These are phyloP conservation scores for Rhodotorula sp. DNA, from an alignment of 1,284 basidiomycete species.

Conservation along the genomic window DNA sequence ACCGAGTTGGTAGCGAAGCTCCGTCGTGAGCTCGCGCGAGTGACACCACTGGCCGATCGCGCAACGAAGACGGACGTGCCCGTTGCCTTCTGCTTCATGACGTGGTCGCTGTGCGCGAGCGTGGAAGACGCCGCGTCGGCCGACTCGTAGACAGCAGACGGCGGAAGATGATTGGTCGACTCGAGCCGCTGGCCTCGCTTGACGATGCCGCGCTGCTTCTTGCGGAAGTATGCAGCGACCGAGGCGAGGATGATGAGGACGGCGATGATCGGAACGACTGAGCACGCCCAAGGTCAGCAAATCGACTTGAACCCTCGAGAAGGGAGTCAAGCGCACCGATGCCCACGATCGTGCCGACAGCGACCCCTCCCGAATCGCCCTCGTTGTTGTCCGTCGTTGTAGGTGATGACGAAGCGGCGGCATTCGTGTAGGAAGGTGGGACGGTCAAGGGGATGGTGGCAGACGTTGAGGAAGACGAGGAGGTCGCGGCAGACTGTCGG, in stretches of 20 bases:
- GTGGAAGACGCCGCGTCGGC: not conserved
- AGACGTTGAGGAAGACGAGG: not conserved
- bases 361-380: no score
- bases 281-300: not conserved
- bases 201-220: constrained; percentile 7
- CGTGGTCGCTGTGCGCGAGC: not conserved
- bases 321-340: constrained; percentile 5
- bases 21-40: constrained; percentile 5
- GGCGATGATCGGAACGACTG: constrained; percentile 14
- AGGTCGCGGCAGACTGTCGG: not conserved
- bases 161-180: constrained; percentile 8
- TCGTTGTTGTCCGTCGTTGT: no score
- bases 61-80: constrained; percentile 6
- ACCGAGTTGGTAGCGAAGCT: constrained; percentile 35
- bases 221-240: constrained; percentile 2
- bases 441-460: no score
- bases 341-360: not conserved
- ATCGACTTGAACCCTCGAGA: not conserved
- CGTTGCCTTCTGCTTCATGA: constrained; percentile 12
- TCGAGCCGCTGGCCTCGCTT: constrained; percentile 22
- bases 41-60: constrained; percentile 8
- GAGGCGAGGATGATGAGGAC: not conserved
- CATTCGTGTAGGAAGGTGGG: not conserved
- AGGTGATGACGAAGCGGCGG: not conserved
- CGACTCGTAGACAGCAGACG: not conserved